phyloP scores from a whole-genome alignment of 805 yeast genomes.

The Ogataea parapolymorpha region DNA sequence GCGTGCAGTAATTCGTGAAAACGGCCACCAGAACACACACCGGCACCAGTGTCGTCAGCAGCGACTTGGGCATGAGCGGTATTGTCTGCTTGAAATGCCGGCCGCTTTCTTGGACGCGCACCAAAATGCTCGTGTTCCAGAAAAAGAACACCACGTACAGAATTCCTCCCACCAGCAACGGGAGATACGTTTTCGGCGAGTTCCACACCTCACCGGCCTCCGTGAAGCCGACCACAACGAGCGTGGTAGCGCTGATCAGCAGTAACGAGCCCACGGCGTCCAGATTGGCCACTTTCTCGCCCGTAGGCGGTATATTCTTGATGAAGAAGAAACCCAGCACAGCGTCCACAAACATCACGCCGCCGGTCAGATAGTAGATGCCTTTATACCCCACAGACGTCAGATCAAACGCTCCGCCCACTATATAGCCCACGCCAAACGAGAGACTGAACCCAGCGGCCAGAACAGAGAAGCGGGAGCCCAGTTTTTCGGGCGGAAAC shows the following conservation, averaged over 20 bases:
- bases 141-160: conserved; percentile 26
- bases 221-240: conserved; percentile 43
- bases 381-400: conserved; percentile 39
- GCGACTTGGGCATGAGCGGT: conserved; percentile 21
- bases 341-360: conserved; percentile 19
- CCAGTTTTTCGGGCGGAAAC: conserved; percentile 29
- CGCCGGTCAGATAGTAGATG: conserved; percentile 37
- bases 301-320: conserved; percentile 28
- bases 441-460: conserved; percentile 20
- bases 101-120: conserved; percentile 9
- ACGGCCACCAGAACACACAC: conserved; percentile 8
- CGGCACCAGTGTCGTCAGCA: conserved; percentile 18
- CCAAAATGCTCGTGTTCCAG: conserved; percentile 29
- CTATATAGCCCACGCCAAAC: conserved; percentile 38
- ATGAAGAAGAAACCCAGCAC: conserved; percentile 22
- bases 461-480: conserved; percentile 24
- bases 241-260: conserved; percentile 34
- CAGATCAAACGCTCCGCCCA: conserved; percentile 44
- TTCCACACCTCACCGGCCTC: conserved; percentile 45
- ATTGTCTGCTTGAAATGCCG: neutral
- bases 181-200: conserved; percentile 38
- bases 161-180: conserved; percentile 38
- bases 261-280: conserved; percentile 36
- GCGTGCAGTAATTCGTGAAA: conserved; percentile 10
- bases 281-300: conserved; percentile 28